These are phyloP conservation scores for Linum lewisii DNA, from an alignment of 345 rosid species.

Conservation along the genomic window DNA sequence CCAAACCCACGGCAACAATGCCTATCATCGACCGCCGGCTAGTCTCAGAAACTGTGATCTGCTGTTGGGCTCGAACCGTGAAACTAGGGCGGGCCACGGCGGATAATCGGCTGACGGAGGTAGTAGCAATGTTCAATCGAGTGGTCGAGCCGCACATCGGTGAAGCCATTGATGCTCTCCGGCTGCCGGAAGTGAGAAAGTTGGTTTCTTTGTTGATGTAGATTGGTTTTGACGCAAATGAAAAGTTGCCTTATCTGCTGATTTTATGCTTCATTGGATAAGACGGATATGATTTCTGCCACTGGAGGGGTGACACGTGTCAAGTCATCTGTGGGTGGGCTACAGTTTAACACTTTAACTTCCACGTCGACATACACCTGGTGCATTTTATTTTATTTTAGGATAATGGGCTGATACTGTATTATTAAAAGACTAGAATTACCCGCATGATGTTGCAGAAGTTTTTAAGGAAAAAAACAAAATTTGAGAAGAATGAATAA, in stretches of 20 bases:
- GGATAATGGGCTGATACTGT: too few relatives aligned
- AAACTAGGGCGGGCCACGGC: slow-evolving; percentile 18
- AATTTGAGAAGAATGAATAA: too few relatives aligned
- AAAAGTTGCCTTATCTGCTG: slow-evolving; percentile 35
- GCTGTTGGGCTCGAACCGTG: slow-evolving; percentile 50
- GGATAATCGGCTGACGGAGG: neutral
- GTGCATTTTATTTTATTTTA: too few relatives aligned
- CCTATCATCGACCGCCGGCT: slow-evolving; percentile 68
- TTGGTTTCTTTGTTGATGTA: slow-evolving; percentile 26
- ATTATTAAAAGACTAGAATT: too few relatives aligned
- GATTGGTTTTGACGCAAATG: slow-evolving; percentile 26
- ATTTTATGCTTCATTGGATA: slow-evolving; percentile 34
- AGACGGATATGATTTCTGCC: slow-evolving; percentile 33
- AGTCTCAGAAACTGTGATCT: slow-evolving; percentile 46
- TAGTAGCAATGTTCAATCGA: slow-evolving; percentile 24
- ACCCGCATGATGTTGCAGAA: too few relatives aligned
- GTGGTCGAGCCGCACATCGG: slow-evolving; percentile 46
- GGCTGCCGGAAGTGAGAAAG: neutral
- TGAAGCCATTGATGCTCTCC: slow-evolving; percentile 40
- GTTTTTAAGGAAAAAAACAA: too few relatives aligned
- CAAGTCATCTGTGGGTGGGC: slow-evolving; percentile 22
- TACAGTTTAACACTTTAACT: slow-evolving; percentile 3
- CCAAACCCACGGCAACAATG: slow-evolving; percentile 60
- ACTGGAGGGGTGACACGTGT: slow-evolving; percentile 22
- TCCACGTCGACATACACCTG: slow-evolving; percentile 24